A percentile compares a stretch with the other conserved stretches of the same genome.
These are phyloP conservation scores for Neurospora sp. DNA, from an alignment of 495 filamentous ascomycete genomes.

Conservation along the genomic window DNA sequence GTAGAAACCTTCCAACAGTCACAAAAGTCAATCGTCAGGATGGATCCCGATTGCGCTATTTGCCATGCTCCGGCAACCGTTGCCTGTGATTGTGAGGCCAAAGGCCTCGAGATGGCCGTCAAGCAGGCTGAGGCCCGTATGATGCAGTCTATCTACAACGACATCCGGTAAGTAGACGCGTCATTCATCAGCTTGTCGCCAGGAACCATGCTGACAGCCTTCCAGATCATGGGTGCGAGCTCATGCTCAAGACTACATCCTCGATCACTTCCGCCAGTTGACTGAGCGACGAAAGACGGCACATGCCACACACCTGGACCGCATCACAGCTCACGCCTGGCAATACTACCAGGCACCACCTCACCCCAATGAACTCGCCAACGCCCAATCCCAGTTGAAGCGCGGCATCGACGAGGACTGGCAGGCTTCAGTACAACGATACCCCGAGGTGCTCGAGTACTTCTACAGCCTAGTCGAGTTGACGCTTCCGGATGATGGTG, in stretches of 20 bases:
- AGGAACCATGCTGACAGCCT: conserved; percentile 14
- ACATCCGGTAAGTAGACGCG: conserved; percentile 55
- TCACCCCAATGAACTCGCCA: conserved; percentile 46
- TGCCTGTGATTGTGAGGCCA: conserved; percentile 59
- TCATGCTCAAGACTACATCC: conserved; percentile 60
- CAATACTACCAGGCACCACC: conserved; percentile 46
- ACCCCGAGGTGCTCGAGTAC: conserved; percentile 66
- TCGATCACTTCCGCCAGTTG: conserved; percentile 54
- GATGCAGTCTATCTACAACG: conserved; percentile 50
- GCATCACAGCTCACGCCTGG: conserved; percentile 45
- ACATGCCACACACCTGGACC: conserved; percentile 45
- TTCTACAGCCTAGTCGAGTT: conserved; percentile 57
- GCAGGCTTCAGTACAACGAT: conserved; percentile 55
- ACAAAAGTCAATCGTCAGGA: conserved; percentile 42
- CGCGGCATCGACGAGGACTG: conserved; percentile 66
- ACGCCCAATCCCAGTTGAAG: conserved; percentile 50
- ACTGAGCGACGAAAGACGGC: conserved; percentile 48
- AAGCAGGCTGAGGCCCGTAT: conserved; percentile 55
- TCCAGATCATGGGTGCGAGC: conserved; percentile 56
- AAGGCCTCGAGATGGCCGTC: conserved; percentile 54
- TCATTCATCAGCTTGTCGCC: neutral
- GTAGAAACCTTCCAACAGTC: conserved; percentile 27
- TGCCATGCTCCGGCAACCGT: conserved; percentile 52
- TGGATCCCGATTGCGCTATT: conserved; percentile 64
- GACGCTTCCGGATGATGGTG: conserved; percentile 44